A percentile compares a stretch with the other conserved stretches of the same genome.
These are phyloP conservation scores for Orbilia javanica DNA, from an alignment of 2,329 filamentous ascomycete genomes.

Conservation along the genomic window DNA sequence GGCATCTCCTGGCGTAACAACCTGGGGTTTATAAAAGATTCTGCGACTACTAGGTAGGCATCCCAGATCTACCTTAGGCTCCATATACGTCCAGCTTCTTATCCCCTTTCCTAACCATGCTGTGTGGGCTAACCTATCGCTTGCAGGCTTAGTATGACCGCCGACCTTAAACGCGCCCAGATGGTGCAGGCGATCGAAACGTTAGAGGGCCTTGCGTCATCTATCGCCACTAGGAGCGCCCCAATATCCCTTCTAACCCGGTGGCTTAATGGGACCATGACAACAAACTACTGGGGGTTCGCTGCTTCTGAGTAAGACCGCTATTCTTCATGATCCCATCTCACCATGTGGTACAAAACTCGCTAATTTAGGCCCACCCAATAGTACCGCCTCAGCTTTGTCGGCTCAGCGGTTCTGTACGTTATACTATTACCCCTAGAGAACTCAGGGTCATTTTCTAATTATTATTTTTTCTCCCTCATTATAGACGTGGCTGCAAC, in stretches of 20 bases:
- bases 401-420: slow-evolving; percentile 53
- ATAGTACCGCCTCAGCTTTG: slow-evolving; percentile 39
- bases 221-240: slow-evolving; percentile 54
- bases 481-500: slow-evolving; percentile 49
- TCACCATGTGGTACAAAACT: not conserved
- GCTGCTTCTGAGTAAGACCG: slow-evolving; percentile 43
- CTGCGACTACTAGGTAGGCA: slow-evolving; percentile 40
- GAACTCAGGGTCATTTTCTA: not conserved
- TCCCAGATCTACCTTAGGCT: not conserved
- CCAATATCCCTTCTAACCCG: slow-evolving; percentile 39
- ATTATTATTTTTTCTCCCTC: not conserved
- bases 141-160: slow-evolving; percentile 46
- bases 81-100: not conserved
- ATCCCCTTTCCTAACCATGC: not conserved
- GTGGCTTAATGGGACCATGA: slow-evolving; percentile 31
- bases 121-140: not conserved
- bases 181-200: slow-evolving; percentile 55
- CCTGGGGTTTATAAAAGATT: slow-evolving; percentile 55
- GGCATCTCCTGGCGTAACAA: slow-evolving; percentile 58
- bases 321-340: not conserved
- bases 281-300: slow-evolving; percentile 34
- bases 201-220: slow-evolving; percentile 48
- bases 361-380: not conserved
- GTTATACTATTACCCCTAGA: not conserved
- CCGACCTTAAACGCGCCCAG: slow-evolving; percentile 54